phyloP scores from a whole-genome alignment of 2,329 filamentous ascomycete genomes.

The Tolypocladium sp. region DNA sequence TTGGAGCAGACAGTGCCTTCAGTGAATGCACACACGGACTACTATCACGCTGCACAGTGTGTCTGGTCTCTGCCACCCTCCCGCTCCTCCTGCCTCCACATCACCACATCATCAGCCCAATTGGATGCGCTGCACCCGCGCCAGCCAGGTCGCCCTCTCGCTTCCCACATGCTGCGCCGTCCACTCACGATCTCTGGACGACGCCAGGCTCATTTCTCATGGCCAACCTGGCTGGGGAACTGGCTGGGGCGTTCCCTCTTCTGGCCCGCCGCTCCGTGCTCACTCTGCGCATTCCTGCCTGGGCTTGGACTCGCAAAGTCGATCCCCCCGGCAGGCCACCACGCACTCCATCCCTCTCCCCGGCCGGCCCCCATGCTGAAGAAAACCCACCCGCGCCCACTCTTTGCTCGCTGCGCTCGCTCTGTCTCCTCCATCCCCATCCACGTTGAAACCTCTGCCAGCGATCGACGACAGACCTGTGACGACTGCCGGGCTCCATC shows the following conservation, averaged over 20 bases:
- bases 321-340: not conserved
- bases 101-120: not conserved
- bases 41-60: not conserved
- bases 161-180: not conserved
- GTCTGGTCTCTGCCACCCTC: not conserved
- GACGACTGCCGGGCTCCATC: not conserved
- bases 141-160: not conserved
- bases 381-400: conserved; percentile 2
- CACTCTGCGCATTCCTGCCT: not conserved
- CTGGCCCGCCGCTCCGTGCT: conserved; percentile 4
- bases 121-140: not conserved
- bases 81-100: not conserved
- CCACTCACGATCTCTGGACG: not conserved
- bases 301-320: not conserved
- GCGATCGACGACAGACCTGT: not conserved
- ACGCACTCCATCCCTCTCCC: not conserved
- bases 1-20: too few species aligned
- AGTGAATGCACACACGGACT: not conserved
- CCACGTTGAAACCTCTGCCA: not conserved
- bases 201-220: not conserved
- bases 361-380: conserved; percentile 1
- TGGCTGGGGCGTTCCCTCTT: conserved; percentile 3
- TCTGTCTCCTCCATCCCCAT: not conserved
- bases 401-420: not conserved
- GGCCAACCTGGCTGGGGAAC: not conserved